Evolutionary conservation across 768 basidiomycete genomes (phyloP).

Genomic region (Phylloporus sp.): DNA sequence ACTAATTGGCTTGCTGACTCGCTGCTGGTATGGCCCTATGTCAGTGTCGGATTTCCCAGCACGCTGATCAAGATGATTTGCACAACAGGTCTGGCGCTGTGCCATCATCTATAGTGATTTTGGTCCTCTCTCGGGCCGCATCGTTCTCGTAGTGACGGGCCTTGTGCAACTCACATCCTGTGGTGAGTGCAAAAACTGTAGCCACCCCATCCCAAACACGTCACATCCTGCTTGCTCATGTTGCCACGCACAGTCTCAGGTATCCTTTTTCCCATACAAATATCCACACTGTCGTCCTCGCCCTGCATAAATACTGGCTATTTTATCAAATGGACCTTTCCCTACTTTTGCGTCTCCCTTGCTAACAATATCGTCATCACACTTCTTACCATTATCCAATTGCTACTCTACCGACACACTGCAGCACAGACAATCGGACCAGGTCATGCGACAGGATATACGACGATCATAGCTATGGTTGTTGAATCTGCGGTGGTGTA

Average conservation of each 20-base stretch:
- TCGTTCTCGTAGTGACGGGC: slow-evolving; percentile 18
- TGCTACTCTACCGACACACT: slow-evolving; percentile 24
- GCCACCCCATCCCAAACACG: not conserved
- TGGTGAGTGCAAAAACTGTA: slow-evolving; percentile 10
- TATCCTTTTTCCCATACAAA: slow-evolving; percentile 21
- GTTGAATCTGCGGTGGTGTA: slow-evolving; percentile 30
- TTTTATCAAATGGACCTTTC: slow-evolving; percentile 23
- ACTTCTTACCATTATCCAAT: slow-evolving; percentile 23
- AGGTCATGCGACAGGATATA: slow-evolving; percentile 20
- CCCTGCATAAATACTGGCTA: slow-evolving; percentile 17
- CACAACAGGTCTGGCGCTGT: slow-evolving; percentile 29
- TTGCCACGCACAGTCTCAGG: slow-evolving; percentile 17
- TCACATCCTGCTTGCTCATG: not conserved
- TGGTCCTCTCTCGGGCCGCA: slow-evolving; percentile 3
- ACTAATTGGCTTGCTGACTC: slow-evolving; percentile 27
- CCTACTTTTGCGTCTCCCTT: slow-evolving; percentile 28
- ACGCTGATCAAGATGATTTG: not conserved
- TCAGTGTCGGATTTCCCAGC: not conserved
- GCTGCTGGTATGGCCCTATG: slow-evolving; percentile 16
- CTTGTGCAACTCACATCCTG: slow-evolving; percentile 25
- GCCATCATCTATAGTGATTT: slow-evolving; percentile 26
- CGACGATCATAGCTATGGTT: slow-evolving; percentile 24
- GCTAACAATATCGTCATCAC: slow-evolving; percentile 24
- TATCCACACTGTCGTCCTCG: slow-evolving; percentile 26
- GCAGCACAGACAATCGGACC: slow-evolving; percentile 18